phyloP scores from a whole-genome alignment of 1,284 basidiomycete species.

The Melanopsichium pennsylvanicum region DNA sequence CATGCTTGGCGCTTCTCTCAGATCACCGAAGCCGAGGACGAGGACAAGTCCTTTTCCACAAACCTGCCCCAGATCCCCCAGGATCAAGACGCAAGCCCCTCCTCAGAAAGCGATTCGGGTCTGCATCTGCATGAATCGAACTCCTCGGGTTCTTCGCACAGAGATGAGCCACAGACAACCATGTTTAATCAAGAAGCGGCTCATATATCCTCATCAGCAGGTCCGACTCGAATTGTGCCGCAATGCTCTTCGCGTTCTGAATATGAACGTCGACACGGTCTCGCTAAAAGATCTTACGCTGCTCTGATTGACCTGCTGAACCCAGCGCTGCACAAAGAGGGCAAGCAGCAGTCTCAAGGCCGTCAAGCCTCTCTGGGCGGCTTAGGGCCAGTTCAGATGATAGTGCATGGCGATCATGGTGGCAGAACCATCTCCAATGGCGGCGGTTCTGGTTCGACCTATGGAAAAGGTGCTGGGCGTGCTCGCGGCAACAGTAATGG shows the following conservation, averaged over 20 bases:
- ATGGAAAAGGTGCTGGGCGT: constrained; percentile 11
- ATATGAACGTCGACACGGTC: constrained; percentile 23
- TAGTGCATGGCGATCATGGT: constrained; percentile 23
- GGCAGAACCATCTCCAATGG: constrained; percentile 12
- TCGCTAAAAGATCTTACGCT: constrained; percentile 42
- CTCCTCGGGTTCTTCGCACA: neutral
- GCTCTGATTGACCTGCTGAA: constrained; percentile 43
- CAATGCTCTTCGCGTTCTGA: constrained; percentile 19
- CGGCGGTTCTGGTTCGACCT: neutral
- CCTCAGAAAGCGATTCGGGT: constrained; percentile 25
- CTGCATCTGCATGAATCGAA: constrained; percentile 2
- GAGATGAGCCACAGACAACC: neutral
- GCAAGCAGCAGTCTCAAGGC: constrained; percentile 9
- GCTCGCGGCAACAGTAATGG: constrained; percentile 15
- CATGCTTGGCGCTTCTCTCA: constrained; percentile 37
- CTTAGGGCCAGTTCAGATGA: neutral
- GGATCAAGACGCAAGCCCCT: neutral
- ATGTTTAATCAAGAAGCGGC: neutral
- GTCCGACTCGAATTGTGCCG: neutral
- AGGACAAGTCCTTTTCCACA: constrained; percentile 33
- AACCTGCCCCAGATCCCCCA: constrained; percentile 16
- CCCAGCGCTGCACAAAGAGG: constrained; percentile 35
- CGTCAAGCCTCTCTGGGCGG: constrained; percentile 7
- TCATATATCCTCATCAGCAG: neutral
- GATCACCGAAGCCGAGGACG: constrained; percentile 42